Conservation (phyloP, 1,284 basidiomycete species). For the Ganoderma sp. region DNA sequence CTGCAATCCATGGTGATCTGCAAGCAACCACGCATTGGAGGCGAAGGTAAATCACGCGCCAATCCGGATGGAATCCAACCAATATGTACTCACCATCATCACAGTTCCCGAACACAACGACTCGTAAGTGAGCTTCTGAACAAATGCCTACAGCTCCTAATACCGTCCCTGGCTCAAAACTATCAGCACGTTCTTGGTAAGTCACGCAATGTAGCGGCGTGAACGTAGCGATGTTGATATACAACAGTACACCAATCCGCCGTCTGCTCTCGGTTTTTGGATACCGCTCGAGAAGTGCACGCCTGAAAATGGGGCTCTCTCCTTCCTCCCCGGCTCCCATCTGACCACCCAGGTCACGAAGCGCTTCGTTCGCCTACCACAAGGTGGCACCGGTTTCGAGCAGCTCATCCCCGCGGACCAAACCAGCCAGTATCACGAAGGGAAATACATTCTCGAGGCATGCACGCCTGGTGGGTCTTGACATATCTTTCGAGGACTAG, state of each 20-base stretch:
- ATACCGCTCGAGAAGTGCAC: slow-evolving; percentile 92
- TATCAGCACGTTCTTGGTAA: slow-evolving; percentile 73
- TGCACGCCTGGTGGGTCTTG: slow-evolving; percentile 74
- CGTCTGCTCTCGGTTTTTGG: slow-evolving; percentile 94
- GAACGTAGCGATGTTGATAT: not conserved
- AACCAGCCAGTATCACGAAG: slow-evolving; percentile 52
- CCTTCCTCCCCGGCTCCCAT: slow-evolving; percentile 93
- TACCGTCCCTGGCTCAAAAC: not conserved
- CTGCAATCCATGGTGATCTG: slow-evolving; percentile 96
- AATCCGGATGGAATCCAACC: not conserved
- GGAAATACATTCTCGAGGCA: slow-evolving; percentile 71
- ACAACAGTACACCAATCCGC: slow-evolving; percentile 86
- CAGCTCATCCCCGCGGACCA: slow-evolving; percentile 51
- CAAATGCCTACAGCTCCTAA: no score
- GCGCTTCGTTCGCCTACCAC: slow-evolving; percentile 79
- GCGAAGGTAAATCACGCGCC: slow-evolving; percentile 63
- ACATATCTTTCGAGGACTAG: slow-evolving; percentile 10
- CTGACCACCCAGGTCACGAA: slow-evolving; percentile 72
- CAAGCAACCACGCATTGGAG: slow-evolving; percentile 89
- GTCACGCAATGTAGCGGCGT: slow-evolving; percentile 30
- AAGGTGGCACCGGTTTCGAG: slow-evolving; percentile 83
- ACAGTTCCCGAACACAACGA: slow-evolving; percentile 81
- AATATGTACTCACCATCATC: not conserved
- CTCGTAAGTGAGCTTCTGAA: slow-evolving; percentile 61
- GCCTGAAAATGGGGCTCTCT: slow-evolving; percentile 84